Base-by-base conservation (phyloP, 1,284 basidiomycete species). In the Paramarasmius palmivorus region DNA sequence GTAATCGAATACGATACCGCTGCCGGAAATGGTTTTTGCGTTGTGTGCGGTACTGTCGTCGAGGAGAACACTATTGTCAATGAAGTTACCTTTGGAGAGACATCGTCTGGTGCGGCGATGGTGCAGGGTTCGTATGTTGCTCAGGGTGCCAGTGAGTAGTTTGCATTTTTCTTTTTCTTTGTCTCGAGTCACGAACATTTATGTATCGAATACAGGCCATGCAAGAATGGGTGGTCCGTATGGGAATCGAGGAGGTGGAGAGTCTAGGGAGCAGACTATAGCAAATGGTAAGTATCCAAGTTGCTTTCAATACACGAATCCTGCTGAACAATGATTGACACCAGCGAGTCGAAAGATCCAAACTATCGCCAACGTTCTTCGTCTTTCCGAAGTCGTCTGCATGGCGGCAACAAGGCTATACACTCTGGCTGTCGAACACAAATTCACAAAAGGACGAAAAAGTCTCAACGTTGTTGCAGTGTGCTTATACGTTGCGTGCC, bases 91-190 rank as follows among this genome's bases (percentile, higher is more conserved):
- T 99, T 99, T 64, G 93, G 93, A 22, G 97, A 99, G 74, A 93
- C 92, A 8, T 84, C 90, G 6, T 84, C 84, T 42, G 97, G 97
- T 29, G 93, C 94, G 10, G 94, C 96, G 1, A 92, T 97, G 75
- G 95, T 98, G 0, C 92, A 96, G 66, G 97, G 97, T 17, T 90
- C 92, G 14, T 97, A 93, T 66, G 92, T 99, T n/a, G 91, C 85
- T 1, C 88, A 93, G 62, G 90, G 93, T 55, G 87, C 94, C 52
- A 95, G 95, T 98, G 64, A 69, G 92, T 83, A 22, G n/a, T n/a
- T n/a, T n/a, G 44, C 38, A 25, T 48, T 14, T 52, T 50, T 46
- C 38, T 35, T n/a, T 35, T n/a, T 40, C 35, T 19, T 22, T 39
- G 50, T 23, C 32, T 40, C 2, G 19, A 12, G 46, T 32, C 35